These are phyloP conservation scores for Bocquillonia castaneifolia DNA, from an alignment of 441 rosid genomes.

Conservation along the genomic window DNA sequence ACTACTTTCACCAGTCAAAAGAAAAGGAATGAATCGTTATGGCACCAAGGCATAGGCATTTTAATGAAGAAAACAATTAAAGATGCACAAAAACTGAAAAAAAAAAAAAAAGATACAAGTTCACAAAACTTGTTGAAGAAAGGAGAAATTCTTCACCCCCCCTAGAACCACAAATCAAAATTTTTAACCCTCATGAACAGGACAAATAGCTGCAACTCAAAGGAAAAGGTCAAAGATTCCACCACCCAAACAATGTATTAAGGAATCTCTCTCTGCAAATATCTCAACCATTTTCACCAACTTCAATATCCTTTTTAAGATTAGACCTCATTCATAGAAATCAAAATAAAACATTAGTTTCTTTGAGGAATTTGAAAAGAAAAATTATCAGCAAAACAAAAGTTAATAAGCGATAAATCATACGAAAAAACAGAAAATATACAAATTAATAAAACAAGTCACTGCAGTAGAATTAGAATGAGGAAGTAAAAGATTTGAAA, in stretches of 20 bases:
- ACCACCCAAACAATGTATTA: constrained; percentile 12
- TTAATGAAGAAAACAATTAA: neutral
- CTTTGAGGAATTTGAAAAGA: neutral
- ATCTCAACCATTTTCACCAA: constrained; percentile 29
- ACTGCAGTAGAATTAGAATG: neutral
- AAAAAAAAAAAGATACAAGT: too few species aligned
- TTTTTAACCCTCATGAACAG: too few species aligned
- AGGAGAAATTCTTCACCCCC: too few species aligned
- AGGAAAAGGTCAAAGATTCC: constrained; percentile 25
- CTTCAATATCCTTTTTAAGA: constrained; percentile 22
- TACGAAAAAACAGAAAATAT: neutral
- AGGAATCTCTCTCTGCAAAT: neutral
- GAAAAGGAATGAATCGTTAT: neutral
- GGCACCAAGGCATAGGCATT: neutral
- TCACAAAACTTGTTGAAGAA: too few species aligned
- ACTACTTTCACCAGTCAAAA: neutral
- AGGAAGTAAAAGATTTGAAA: neutral
- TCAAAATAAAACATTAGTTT: neutral
- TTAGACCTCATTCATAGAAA: constrained; percentile 9
- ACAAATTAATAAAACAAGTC: neutral
- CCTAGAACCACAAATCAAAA: too few species aligned
- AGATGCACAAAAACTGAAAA: neutral
- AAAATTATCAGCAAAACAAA: constrained; percentile 4
- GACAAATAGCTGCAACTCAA: constrained; percentile 11
- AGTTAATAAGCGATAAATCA: neutral